A percentile compares a stretch with the other conserved stretches of the same genome.
Conservation (phyloP, 257 asterid genomes). For the Salvia rosmarinus region DNA sequence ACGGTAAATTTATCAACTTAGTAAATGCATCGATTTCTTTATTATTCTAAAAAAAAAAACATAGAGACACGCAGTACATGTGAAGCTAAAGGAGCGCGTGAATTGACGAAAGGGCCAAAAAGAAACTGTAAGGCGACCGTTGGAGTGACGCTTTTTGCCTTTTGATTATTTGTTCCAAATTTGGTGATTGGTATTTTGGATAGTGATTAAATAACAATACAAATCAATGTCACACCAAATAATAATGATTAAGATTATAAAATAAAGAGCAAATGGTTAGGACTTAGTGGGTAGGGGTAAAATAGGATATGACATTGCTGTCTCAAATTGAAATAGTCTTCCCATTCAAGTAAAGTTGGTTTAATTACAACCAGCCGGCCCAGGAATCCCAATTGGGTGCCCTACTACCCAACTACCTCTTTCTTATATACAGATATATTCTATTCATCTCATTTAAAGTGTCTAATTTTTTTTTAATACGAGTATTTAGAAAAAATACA, state of each 20-base stretch:
- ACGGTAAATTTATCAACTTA: too few species aligned
- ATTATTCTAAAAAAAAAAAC: too few species aligned
- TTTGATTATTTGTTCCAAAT: neutral
- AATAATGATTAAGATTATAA: conserved; percentile 26
- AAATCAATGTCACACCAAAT: conserved; percentile 39
- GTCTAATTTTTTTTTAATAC: too few species aligned
- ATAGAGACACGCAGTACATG: too few species aligned
- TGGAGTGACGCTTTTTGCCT: conserved; percentile 25
- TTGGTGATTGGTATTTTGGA: neutral
- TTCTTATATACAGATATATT: neutral
- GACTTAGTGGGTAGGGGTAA: conserved; percentile 45
- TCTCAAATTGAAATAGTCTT: conserved; percentile 55
- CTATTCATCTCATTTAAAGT: too few species aligned
- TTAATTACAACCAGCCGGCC: conserved; percentile 38
- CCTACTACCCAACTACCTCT: conserved; percentile 48
- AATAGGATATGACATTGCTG: conserved; percentile 40
- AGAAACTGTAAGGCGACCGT: conserved; percentile 30
- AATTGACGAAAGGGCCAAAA: conserved; percentile 12
- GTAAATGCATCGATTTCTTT: too few species aligned
- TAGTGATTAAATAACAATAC: conserved; percentile 33
- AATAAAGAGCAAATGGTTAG: conserved; percentile 45
- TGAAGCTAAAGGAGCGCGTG: neutral
- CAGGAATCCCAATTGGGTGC: conserved; percentile 44
- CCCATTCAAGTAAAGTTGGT: conserved; percentile 64
- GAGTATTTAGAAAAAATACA: too few species aligned